A percentile compares a stretch with the other conserved stretches of the same genome.
Evolutionary conservation across 495 filamentous ascomycete species (phyloP).

Genomic region (Choiromyces venosus): DNA sequence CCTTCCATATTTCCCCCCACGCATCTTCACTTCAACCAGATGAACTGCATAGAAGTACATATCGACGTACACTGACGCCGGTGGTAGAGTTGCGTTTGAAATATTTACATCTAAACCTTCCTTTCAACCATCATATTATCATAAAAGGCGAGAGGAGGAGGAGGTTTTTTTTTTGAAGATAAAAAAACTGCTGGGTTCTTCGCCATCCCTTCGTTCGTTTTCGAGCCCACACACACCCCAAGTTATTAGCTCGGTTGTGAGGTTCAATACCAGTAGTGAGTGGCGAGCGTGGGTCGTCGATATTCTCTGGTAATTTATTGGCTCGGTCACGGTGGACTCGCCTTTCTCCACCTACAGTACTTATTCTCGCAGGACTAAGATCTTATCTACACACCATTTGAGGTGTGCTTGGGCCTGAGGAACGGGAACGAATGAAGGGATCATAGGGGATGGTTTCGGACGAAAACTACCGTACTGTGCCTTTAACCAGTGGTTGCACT

Average conservation of each 20-base stretch:
- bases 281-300: too few relatives aligned
- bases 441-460: not conserved
- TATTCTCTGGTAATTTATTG: too few relatives aligned
- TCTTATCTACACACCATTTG: too few relatives aligned
- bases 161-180: not conserved
- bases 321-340: too few relatives aligned
- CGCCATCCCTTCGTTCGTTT: too few relatives aligned
- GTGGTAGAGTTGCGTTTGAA: not conserved
- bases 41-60: not conserved
- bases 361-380: too few relatives aligned
- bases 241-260: too few relatives aligned
- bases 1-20: not conserved
- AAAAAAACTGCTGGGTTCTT: not conserved
- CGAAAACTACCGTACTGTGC: not conserved
- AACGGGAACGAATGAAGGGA: too few relatives aligned
- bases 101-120: not conserved
- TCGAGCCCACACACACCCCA: too few relatives aligned
- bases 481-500: constrained; percentile 9
- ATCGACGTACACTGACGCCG: not conserved
- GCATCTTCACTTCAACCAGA: not conserved
- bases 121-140: not conserved
- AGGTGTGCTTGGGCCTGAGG: too few relatives aligned
- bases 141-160: not conserved
- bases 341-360: too few relatives aligned
- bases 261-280: too few relatives aligned